A percentile compares a stretch with the other conserved stretches of the same genome.
phyloP scores from a whole-genome alignment of 495 filamentous ascomycete genomes.

The Aspergillus hancockii region DNA sequence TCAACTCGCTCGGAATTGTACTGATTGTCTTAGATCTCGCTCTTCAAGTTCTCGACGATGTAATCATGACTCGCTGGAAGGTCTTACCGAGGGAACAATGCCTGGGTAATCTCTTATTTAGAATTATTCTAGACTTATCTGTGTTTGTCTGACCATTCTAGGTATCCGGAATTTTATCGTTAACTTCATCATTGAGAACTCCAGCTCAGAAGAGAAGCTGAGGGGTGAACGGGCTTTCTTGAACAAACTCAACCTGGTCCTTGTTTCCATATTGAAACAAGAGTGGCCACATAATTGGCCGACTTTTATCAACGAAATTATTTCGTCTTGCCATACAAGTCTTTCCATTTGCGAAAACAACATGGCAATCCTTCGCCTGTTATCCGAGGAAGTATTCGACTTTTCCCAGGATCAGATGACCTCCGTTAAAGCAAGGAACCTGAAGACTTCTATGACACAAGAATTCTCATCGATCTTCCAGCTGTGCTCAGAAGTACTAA shows the following conservation, averaged over 20 bases:
- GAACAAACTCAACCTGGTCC: slow-evolving; percentile 96
- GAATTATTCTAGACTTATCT: not conserved
- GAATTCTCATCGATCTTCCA: slow-evolving; percentile 98
- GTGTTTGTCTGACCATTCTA: slow-evolving; percentile 35
- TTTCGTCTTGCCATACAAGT: slow-evolving; percentile 89
- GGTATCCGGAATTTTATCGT: slow-evolving; percentile 99
- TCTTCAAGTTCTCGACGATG: slow-evolving; percentile 93
- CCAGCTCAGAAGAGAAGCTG: slow-evolving; percentile 81
- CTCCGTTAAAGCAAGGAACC: slow-evolving; percentile 87
- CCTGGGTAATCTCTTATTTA: slow-evolving; percentile 59
- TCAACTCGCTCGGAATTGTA: not conserved
- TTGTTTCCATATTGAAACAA: slow-evolving; percentile 97
- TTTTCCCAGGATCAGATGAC: slow-evolving; percentile 99
- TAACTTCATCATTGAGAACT: slow-evolving; percentile 92
- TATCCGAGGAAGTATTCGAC: slow-evolving; percentile 98
- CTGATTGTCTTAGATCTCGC: slow-evolving; percentile 76
- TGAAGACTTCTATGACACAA: slow-evolving; percentile 97
- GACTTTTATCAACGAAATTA: slow-evolving; percentile 99
- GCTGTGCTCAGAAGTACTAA: slow-evolving; percentile 90
- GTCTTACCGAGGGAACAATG: slow-evolving; percentile 94
- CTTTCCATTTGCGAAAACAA: slow-evolving; percentile 99
- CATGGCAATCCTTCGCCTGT: slow-evolving; percentile 93
- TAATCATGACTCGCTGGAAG: slow-evolving; percentile 99
- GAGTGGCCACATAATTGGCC: slow-evolving; percentile 99
- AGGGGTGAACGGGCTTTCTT: slow-evolving; percentile 79